Evolutionary conservation across 2,329 filamentous ascomycete species (phyloP).

Genomic region (Pseudogymnoascus sp.): DNA sequence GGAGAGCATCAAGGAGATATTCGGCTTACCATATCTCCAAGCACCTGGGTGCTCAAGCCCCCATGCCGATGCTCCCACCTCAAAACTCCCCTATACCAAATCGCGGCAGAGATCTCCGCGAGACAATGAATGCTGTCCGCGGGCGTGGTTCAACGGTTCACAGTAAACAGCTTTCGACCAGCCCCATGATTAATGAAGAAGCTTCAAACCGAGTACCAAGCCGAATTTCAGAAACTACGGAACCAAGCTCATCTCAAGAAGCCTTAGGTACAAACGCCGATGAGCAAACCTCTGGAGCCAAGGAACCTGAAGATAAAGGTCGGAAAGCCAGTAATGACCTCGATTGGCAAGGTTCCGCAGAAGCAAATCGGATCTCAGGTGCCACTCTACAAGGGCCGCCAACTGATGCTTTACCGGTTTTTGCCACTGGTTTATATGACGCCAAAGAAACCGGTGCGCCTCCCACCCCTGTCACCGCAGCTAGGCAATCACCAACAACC

Average conservation of each 20-base stretch:
- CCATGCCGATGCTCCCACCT: constrained; percentile 77
- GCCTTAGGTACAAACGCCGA: constrained; percentile 32
- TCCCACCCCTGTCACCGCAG: constrained; percentile 17
- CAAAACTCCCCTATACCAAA: constrained; percentile 82
- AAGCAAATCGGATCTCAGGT: constrained; percentile 33
- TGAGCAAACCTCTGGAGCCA: constrained; percentile 28
- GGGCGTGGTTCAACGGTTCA: constrained; percentile 51
- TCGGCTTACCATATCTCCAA: constrained; percentile 97
- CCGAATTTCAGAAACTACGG: constrained; percentile 53
- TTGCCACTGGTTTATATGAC: constrained; percentile 17
- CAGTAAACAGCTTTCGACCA: constrained; percentile 35
- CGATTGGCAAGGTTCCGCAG: not conserved
- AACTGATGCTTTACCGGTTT: constrained; percentile 41
- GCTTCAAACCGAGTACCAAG: constrained; percentile 56
- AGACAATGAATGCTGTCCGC: constrained; percentile 71
- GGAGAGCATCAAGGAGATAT: constrained; percentile 85
- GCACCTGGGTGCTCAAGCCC: constrained; percentile 79
- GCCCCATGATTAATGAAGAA: constrained; percentile 47
- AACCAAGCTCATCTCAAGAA: constrained; percentile 26
- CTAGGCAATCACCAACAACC: constrained; percentile 14
- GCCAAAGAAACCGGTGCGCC: constrained; percentile 17
- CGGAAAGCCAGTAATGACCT: not conserved
- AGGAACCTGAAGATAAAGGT: constrained; percentile 55
- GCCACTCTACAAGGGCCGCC: constrained; percentile 56
- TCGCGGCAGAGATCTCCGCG: constrained; percentile 72